Conservation (phyloP, 305 asterid genomes). For the Fraxinus dipetala region DNA sequence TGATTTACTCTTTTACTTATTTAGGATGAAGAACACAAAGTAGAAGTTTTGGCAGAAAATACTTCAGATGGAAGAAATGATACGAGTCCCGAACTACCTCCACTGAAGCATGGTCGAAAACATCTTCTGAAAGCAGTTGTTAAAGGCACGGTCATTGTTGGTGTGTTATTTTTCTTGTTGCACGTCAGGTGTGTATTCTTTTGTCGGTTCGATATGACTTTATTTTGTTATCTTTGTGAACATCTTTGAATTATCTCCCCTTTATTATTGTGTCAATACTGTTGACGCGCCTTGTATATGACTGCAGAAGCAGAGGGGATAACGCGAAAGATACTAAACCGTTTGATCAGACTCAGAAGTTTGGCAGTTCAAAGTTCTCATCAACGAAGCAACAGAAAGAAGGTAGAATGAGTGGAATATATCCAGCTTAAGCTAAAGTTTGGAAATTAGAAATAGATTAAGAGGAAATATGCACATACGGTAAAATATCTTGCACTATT, state of each 20-base stretch:
- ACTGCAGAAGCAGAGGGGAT: constrained; percentile 40
- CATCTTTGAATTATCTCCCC: not conserved
- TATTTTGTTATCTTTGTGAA: not conserved
- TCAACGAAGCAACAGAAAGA: constrained; percentile 34
- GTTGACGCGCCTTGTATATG: constrained; percentile 8
- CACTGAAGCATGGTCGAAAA: constrained; percentile 25
- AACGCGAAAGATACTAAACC: constrained; percentile 27
- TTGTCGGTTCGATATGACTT: not conserved
- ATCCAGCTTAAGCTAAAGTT: constrained; percentile 62
- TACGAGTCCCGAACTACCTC: constrained; percentile 18
- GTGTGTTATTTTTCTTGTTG: constrained; percentile 52
- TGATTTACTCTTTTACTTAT: constrained; percentile 5
- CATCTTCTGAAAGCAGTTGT: constrained; percentile 58
- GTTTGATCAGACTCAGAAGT: constrained; percentile 22
- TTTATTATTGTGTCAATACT: not conserved
- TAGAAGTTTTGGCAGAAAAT: constrained; percentile 11
- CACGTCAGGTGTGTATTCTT: constrained; percentile 53
- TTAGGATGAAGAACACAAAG: constrained; percentile 36
- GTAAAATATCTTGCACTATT: not conserved
- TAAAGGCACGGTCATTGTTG: constrained; percentile 74
- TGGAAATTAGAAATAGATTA: constrained; percentile 23
- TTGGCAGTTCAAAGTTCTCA: constrained; percentile 30
- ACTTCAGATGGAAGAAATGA: constrained; percentile 23
- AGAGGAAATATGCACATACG: not conserved
- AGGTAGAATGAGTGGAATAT: constrained; percentile 40